Evolutionary conservation across 495 filamentous ascomycete genomes (phyloP).

Genomic region (Clavariopsis aquatica): DNA sequence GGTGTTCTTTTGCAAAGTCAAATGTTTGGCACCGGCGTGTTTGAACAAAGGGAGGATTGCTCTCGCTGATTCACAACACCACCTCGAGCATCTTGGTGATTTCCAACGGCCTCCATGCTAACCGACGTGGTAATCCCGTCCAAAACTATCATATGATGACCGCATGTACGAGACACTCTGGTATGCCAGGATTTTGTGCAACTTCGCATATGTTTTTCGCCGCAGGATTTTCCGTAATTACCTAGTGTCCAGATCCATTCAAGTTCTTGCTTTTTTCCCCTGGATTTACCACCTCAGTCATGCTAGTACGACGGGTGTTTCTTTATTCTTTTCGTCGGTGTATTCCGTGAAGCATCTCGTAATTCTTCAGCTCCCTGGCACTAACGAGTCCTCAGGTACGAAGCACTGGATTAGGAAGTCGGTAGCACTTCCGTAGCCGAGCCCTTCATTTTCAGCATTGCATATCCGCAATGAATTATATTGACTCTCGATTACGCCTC

Average conservation of each 20-base stretch:
- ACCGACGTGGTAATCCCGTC: background rate
- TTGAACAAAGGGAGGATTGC: background rate
- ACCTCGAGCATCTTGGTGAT: constrained; percentile 1
- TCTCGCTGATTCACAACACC: constrained; percentile 23
- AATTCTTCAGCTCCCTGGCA: constrained; percentile 19
- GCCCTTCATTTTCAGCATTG: background rate
- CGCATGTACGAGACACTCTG: constrained; percentile 21
- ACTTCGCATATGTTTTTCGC: constrained; percentile 3
- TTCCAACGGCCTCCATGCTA: background rate
- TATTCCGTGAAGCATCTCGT: constrained; percentile 14
- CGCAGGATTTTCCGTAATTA: constrained; percentile 13
- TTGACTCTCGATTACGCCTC: background rate
- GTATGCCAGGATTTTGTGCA: constrained; percentile 9
- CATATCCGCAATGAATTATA: background rate
- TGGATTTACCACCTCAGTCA: background rate
- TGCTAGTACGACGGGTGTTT: background rate
- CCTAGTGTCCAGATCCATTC: background rate
- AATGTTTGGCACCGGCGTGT: background rate
- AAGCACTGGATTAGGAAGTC: constrained; percentile 16
- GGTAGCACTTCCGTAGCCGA: background rate
- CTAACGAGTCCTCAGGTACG: constrained; percentile 1
- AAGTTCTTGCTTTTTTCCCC: constrained; percentile 11
- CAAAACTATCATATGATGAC: background rate
- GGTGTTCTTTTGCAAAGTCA: background rate
- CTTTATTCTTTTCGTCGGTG: background rate